phyloP scores from a whole-genome alignment of 2,329 filamentous ascomycete species.

The Fusarium vanettenii region DNA sequence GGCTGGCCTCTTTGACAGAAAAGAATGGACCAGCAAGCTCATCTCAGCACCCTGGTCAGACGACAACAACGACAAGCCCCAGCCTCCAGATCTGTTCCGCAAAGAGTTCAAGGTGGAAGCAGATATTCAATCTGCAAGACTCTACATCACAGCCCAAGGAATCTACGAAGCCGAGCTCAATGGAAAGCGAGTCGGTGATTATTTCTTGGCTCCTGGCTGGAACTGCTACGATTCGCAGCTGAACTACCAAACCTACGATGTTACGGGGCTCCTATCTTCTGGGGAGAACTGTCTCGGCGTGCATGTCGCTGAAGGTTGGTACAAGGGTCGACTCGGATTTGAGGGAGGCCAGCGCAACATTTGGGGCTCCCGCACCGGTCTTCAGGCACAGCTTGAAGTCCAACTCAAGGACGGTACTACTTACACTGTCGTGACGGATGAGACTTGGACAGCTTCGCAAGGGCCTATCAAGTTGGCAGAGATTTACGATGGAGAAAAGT shows the following conservation, averaged over 20 bases:
- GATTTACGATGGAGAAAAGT: constrained; percentile 66
- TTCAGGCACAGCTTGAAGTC: constrained; percentile 55
- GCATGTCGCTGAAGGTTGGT: constrained; percentile 63
- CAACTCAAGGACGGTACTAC: constrained; percentile 46
- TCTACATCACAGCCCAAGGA: constrained; percentile 60
- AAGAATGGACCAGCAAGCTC: constrained; percentile 22
- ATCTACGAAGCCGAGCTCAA: constrained; percentile 60
- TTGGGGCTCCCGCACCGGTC: constrained; percentile 53
- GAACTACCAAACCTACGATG: constrained; percentile 65
- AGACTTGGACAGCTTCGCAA: constrained; percentile 51
- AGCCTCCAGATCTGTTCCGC: constrained; percentile 33
- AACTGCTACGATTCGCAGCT: constrained; percentile 60
- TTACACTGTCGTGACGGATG: constrained; percentile 49
- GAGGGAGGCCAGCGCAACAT: constrained; percentile 43
- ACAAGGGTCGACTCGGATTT: constrained; percentile 51
- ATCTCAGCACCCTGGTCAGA: constrained; percentile 36
- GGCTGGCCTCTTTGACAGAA: constrained; percentile 17
- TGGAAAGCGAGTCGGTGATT: constrained; percentile 52
- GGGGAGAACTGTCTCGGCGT: constrained; percentile 32
- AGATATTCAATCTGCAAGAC: constrained; percentile 8
- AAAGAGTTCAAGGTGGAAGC: constrained; percentile 1
- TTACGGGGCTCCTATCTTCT: constrained; percentile 52
- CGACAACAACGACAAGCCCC: constrained; percentile 16
- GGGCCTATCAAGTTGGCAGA: constrained; percentile 53
- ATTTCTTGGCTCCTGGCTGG: constrained; percentile 63